Evolutionary conservation across 305 asterid genomes (phyloP).

Genomic region (Plantago coronopus): DNA sequence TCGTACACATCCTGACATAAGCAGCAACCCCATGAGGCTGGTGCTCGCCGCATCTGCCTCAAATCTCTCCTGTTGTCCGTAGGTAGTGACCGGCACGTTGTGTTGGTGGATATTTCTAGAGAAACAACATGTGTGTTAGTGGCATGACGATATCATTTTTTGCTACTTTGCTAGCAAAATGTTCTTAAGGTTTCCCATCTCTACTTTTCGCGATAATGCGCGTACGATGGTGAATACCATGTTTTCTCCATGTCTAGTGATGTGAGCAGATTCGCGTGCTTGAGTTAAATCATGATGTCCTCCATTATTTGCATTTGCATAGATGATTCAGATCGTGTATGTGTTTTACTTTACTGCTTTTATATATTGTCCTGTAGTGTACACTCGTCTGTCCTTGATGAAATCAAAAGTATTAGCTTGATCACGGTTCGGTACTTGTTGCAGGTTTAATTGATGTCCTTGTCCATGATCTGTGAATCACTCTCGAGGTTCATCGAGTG

Average conservation of each 20-base stretch:
- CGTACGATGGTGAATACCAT: slow-evolving; percentile 5
- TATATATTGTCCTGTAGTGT: no score
- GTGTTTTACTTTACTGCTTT: no score
- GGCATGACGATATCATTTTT: slow-evolving; percentile 18
- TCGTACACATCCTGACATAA: slow-evolving; percentile 21
- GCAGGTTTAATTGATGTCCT: slow-evolving; percentile 4
- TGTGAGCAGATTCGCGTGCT: slow-evolving; percentile 46
- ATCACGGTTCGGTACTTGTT: slow-evolving; percentile 22
- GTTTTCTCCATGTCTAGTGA: slow-evolving; percentile 29
- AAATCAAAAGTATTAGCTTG: slow-evolving; percentile 19
- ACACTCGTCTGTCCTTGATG: no score
- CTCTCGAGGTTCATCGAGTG: no score
- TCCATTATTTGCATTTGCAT: slow-evolving; percentile 35
- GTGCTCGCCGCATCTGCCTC: slow-evolving; percentile 38
- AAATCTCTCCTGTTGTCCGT: slow-evolving; percentile 13
- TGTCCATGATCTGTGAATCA: slow-evolving; percentile 8
- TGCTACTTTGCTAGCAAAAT: slow-evolving; percentile 18
- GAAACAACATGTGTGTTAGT: slow-evolving; percentile 27
- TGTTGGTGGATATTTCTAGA: slow-evolving; percentile 26
- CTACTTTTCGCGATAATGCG: slow-evolving; percentile 16
- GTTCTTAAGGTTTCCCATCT: slow-evolving; percentile 16
- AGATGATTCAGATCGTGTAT: background rate
- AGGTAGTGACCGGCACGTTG: slow-evolving; percentile 27
- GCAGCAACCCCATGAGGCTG: slow-evolving; percentile 25
- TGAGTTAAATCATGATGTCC: slow-evolving; percentile 45